Percentiles rank a stretch among this genome's conserved stretches.
phyloP scores from a whole-genome alignment of 257 asterid species.

The Primulina tabacum region DNA sequence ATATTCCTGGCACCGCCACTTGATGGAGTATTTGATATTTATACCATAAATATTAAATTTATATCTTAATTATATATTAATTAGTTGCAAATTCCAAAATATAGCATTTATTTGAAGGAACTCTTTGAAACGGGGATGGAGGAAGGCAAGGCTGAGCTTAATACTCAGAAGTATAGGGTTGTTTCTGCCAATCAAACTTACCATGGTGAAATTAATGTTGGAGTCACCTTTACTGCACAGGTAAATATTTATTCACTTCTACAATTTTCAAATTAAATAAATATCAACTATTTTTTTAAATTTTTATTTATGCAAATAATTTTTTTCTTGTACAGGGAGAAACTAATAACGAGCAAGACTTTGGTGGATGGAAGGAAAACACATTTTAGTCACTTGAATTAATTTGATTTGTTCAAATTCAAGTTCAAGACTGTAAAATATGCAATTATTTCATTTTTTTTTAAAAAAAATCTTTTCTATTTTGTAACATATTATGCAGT shows the following conservation, averaged over 20 bases:
- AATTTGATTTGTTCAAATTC: neutral
- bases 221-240: constrained; percentile 40
- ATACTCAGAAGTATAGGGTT: constrained; percentile 48
- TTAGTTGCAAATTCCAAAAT: neutral
- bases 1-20: too few relatives aligned
- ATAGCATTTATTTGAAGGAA: constrained; percentile 61
- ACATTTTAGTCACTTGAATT: neutral
- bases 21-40: too few relatives aligned
- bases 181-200: constrained; percentile 40
- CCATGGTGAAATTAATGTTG: constrained; percentile 60
- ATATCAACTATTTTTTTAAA: too few relatives aligned
- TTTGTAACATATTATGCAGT: too few relatives aligned
- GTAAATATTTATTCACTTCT: constrained; percentile 20
- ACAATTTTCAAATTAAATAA: too few relatives aligned
- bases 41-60: too few relatives aligned
- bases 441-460: too few relatives aligned
- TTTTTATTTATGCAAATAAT: neutral
- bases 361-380: neutral
- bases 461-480: too few relatives aligned
- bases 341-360: neutral
- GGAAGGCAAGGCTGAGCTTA: constrained; percentile 56
- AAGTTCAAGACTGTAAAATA: neutral
- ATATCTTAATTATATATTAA: neutral
- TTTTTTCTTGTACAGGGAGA: neutral
- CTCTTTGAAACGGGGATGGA: constrained; percentile 49